Base-by-base conservation (phyloP, 495 filamentous ascomycete genomes). In the Aspergillus diversus region DNA sequence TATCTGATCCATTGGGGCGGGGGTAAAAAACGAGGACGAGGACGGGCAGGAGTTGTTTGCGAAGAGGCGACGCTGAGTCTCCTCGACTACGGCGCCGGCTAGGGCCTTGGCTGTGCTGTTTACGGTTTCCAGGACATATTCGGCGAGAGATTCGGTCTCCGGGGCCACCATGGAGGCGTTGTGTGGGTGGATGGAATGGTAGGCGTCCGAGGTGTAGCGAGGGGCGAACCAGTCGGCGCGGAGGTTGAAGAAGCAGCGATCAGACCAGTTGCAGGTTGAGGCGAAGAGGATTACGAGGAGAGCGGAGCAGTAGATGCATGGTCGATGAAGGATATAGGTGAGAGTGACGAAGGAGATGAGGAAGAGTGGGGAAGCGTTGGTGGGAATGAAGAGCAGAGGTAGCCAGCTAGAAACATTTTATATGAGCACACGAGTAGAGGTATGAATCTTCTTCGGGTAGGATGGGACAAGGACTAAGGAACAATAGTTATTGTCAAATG, bases 181-280 rank as follows among this genome's bases (percentile, higher is more conserved):
- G 7, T 48, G 43, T 7, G 27, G 42, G 32, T 34, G 7, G 58
- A 53, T 52, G 47, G n/a, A 9, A 42, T 54, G 33, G 15, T 65
- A 64, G 5, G 66, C 63, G 17, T 50, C 47, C n/a, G 78, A 71
- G 55, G 76, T 71, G 50, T 79, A 81, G 33, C 86, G 84, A 15
- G 92, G 87, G 51, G 90, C 82, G 74, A 94, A 94, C 90, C 90
- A 95, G 77, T 93, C 91, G 66, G 88, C 79, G 56, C 82, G 87
- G 48, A 93, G 84, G 74, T 95, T 91, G 70, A 96, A 91, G 79
- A 94, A 92, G 75, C 92, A 96, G 32, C 87, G 87, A 70, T 95
- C 91, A 62, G 89, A 90, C 92, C 92, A 96, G 83, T 93, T 88
- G 77, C 92, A 96, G 33, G 91, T 93, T 15, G 91, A 93, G 51